Evolutionary conservation across 345 rosid species (phyloP), one percentile per base, ranked within the genome.

Genomic region (Arabidopsis arenosa): DNA sequence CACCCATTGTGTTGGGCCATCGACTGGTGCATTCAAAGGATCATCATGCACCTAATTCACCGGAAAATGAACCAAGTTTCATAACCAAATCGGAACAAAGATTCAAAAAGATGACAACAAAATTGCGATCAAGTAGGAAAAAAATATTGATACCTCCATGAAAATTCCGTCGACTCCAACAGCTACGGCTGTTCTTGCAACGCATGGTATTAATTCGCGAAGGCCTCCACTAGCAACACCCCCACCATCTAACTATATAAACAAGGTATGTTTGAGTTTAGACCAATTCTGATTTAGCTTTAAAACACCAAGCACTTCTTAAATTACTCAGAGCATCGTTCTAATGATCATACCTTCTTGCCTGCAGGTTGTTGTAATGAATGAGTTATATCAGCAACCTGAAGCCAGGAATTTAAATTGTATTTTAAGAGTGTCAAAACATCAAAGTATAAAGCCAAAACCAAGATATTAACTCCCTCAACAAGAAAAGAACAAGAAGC

Each of bases 191-290:
- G 96, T 90, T 82, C 97, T 92, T 40, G 98, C 90, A 80, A 90
- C 89, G 89, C 98, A 94, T 53, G 97, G 98, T 75, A 94, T 92
- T 35, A 90, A 71, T 68, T 92, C 97, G 10, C 97, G 95, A 76
- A 92, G 95, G 53, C 98, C 98, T 60, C 97, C 97, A 77, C 98
- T 92, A 40, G 98, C 98, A 80, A 92, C 93, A 84, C 95, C 97
- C 73, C 97, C 97, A 75, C 95, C 96, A 51, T 92, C 96, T 89
- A 66, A 66, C 59, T 66, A 35, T 12, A 49, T 35, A 33, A 66
- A 66, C 7, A 49, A 4, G 30, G 7, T 32, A 35, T 49, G 13
- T 23, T 41, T 65, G 55, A 3, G 32, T 17, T 90, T 75, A 92
- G 55, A 30, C 26, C 55, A 45, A 9, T 30, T 66, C 5, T 48